Evolutionary conservation across 345 rosid species (phyloP), one percentile per base, ranked within the genome.

Genomic region (Sisymbrium irio): DNA sequence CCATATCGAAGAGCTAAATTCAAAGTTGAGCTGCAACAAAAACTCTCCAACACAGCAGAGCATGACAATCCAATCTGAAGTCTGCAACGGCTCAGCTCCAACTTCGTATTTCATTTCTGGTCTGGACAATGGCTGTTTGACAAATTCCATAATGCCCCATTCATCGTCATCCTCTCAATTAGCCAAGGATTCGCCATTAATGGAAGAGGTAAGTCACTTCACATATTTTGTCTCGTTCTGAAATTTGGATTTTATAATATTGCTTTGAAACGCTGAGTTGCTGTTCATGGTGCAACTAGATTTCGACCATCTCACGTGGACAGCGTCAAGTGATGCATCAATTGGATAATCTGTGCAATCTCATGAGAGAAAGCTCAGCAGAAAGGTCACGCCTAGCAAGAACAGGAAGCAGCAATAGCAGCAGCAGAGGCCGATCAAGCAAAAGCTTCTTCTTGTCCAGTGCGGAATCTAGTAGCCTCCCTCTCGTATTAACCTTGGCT

Each of bases 321-420:
- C 97, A 96, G 61, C 88, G 93, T 22, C 98, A 90, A 79, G 78
- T 96, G 56, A 83, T 85, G 85, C 88, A 83, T 73, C 89, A 79
- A 82, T 59, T 96, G 25, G 97, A 89, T 74, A 88, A 76, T 53
- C 78, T 96, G 42, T 78, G 81, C 77, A 89, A 60, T 65, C 83
- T 96, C 76, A 71, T 90, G 56, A 81, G 70, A 3, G 89, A 85
- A 68, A 82, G 58, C 75, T 17, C 73, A 53, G 83, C 82, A 33
- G 85, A 87, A 65, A 77, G 78, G 56, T 74, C 82, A 67, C 73
- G 54, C 20, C 79, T 69, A 76, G 84, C 46, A 47, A 81, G 78
- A 76, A 76, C 68, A 10, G 79, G 66, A 63, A 71, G 73, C 67
- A 77, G 37, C 50, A 55, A 44, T 46, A 63, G 61, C 65, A 55